Evolutionary conservation across 768 basidiomycete species (phyloP).

Genomic region (Leccinum olivaceopallidum): DNA sequence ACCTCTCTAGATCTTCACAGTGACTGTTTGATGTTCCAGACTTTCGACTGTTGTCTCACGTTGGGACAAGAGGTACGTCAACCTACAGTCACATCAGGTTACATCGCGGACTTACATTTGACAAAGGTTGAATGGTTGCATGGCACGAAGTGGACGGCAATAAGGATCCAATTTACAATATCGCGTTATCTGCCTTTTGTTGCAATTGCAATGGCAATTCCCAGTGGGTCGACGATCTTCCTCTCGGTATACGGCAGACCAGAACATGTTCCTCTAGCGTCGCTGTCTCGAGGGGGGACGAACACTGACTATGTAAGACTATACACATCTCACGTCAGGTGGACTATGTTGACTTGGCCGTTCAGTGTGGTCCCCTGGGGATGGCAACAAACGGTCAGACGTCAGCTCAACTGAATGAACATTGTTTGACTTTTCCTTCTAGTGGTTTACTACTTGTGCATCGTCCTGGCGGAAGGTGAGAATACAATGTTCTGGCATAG

Average conservation of each 20-base stretch:
- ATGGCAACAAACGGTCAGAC: slow-evolving; percentile 10
- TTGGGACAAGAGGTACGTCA: slow-evolving; percentile 12
- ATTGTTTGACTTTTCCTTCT: not conserved
- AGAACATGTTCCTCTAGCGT: slow-evolving; percentile 3
- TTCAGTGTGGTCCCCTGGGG: slow-evolving; percentile 17
- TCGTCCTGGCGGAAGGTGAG: slow-evolving; percentile 20
- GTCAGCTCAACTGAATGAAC: not conserved
- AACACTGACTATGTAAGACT: slow-evolving; percentile 9
- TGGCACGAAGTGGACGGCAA: slow-evolving; percentile 16
- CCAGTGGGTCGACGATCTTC: slow-evolving; percentile 3
- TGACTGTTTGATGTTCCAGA: slow-evolving; percentile 4
- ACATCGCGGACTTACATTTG: not conserved
- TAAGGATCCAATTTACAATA: slow-evolving; percentile 19
- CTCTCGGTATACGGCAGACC: not conserved
- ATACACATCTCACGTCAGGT: not conserved
- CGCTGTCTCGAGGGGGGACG: slow-evolving; percentile 1
- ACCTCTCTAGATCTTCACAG: not conserved
- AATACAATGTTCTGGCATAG: not conserved
- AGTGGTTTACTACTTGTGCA: slow-evolving; percentile 19
- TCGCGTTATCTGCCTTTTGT: slow-evolving; percentile 26
- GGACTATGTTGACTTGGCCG: not conserved
- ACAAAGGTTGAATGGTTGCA: slow-evolving; percentile 20
- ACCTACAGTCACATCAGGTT: not conserved
- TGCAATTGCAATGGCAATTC: slow-evolving; percentile 15
- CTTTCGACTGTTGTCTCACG: slow-evolving; percentile 21